Percentiles rank a stretch among this genome's conserved stretches.
phyloP scores from a whole-genome alignment of 129 eudicot species.

The Artemisia argyi region DNA sequence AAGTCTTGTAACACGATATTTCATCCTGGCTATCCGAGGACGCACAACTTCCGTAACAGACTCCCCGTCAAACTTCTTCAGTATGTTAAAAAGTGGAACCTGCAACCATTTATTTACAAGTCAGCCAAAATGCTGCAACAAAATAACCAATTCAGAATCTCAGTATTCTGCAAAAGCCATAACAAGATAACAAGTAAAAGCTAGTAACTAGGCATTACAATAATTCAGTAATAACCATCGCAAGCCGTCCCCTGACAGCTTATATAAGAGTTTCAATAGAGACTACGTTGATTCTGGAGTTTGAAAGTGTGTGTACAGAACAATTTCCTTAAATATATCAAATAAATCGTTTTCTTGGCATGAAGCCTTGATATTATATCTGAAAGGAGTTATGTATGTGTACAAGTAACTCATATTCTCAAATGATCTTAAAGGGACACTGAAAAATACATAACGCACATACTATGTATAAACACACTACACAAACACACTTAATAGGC shows the following conservation, averaged over 20 bases:
- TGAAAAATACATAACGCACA: neutral
- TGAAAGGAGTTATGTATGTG: neutral
- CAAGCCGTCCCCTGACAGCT: neutral
- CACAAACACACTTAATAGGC: too few relatives aligned
- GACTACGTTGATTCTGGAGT: neutral
- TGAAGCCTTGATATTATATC: too few relatives aligned
- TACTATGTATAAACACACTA: too few relatives aligned
- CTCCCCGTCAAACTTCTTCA: slow-evolving; percentile 98
- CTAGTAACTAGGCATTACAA: neutral
- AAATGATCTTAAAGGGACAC: neutral
- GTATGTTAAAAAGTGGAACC: slow-evolving; percentile 97
- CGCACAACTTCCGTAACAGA: slow-evolving; percentile 93
- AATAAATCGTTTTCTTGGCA: neutral
- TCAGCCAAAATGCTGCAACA: neutral
- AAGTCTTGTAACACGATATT: slow-evolving; percentile 83
- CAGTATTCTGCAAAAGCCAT: too few relatives aligned
- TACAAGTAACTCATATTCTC: neutral
- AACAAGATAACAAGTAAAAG: too few relatives aligned
- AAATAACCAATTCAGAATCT: too few relatives aligned
- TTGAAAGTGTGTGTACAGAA: neutral
- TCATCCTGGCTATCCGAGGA: slow-evolving; percentile 94
- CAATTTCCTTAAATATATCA: neutral
- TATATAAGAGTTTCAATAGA: neutral
- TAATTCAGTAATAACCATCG: neutral
- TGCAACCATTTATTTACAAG: slow-evolving; percentile 23